Evolutionary conservation across 169 alveolate genomes (phyloP).

Genomic region (Cryptosporidium parvum): DNA sequence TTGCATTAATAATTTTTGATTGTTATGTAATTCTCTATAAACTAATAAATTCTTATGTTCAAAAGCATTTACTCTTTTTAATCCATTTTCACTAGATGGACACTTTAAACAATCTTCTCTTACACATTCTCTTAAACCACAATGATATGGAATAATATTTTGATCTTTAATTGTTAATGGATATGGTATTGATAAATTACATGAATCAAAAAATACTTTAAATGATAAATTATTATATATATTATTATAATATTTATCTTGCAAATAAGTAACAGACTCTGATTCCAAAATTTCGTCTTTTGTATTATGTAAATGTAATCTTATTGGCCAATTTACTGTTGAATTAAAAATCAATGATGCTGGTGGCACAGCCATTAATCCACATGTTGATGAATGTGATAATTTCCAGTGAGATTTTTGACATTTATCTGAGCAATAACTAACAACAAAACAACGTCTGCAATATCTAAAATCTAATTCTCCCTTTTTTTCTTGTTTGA

Average conservation of each 20-base stretch:
- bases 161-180: constrained; percentile 26
- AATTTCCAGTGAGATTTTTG: constrained; percentile 73
- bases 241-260: constrained; percentile 63
- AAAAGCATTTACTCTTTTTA: constrained; percentile 34
- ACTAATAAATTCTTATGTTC: constrained; percentile 19
- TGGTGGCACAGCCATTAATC: constrained; percentile 70
- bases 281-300: constrained; percentile 27
- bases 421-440: constrained; percentile 69
- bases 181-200: constrained; percentile 51
- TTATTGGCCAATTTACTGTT: constrained; percentile 74
- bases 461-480: constrained; percentile 73
- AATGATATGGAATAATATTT: constrained; percentile 1
- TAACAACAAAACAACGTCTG: constrained; percentile 63
- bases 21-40: constrained; percentile 49
- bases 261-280: constrained; percentile 53
- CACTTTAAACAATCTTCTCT: constrained; percentile 27
- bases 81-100: constrained; percentile 12
- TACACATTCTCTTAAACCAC: constrained; percentile 50
- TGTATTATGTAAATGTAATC: constrained; percentile 57
- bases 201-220: constrained; percentile 60
- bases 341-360: constrained; percentile 56
- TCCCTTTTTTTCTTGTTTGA: background rate
- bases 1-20: constrained; percentile 50
- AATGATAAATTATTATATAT: constrained; percentile 38
- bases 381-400: constrained; percentile 69